Evolutionary conservation across 2,329 filamentous ascomycete genomes (phyloP).

Genomic region (Fusarium stilboides): DNA sequence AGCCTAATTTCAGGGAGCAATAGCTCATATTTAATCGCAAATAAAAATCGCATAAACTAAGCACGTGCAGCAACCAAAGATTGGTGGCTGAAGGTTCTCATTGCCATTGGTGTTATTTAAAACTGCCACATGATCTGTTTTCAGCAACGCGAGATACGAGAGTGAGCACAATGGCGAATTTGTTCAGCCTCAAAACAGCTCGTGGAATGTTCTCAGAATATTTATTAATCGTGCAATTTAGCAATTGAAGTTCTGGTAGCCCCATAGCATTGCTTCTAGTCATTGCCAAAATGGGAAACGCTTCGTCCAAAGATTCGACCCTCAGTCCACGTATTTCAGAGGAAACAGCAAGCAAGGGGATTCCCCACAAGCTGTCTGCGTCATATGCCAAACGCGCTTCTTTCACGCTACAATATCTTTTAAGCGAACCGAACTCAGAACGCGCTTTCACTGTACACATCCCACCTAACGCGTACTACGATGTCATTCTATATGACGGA

Average conservation of each 20-base stretch:
- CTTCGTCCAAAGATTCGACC: background rate
- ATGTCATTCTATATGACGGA: background rate
- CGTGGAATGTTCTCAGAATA: too few species aligned
- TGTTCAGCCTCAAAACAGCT: too few species aligned
- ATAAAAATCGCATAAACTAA: too few species aligned
- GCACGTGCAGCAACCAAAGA: accelerated
- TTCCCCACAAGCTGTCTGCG: background rate
- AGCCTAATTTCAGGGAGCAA: too few species aligned
- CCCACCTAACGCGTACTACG: background rate
- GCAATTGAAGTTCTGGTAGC: too few species aligned
- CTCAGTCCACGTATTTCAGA: background rate
- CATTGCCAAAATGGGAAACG: background rate
- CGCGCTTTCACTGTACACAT: background rate
- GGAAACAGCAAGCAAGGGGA: background rate
- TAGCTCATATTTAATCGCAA: too few species aligned
- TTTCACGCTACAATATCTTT: background rate
- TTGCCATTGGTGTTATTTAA: background rate
- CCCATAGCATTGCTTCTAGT: too few species aligned
- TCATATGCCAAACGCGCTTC: background rate
- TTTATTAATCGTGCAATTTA: too few species aligned
- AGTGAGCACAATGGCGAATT: too few species aligned
- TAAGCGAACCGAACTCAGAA: background rate
- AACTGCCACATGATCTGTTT: background rate
- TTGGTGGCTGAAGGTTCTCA: accelerated
- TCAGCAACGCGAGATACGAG: background rate